Percentiles rank a stretch among this genome's conserved stretches.
Conservation (phyloP, 2,329 filamentous ascomycete genomes). For the Pseudocercospora fuligena region DNA sequence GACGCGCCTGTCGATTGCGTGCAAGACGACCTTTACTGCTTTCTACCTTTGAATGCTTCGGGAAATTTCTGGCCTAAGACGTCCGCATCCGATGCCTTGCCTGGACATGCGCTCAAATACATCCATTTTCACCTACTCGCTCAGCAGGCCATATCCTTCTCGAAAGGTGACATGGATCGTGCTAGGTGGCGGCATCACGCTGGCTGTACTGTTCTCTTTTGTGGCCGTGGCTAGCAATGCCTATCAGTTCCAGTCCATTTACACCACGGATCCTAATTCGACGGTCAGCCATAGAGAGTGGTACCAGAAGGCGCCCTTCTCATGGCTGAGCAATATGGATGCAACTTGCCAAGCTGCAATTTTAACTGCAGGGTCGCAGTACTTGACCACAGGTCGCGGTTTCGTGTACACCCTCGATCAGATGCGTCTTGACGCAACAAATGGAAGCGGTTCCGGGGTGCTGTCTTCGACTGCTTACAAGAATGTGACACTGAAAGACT, state of each 20-base stretch:
- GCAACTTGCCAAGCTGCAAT: slow-evolving; percentile 17
- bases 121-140: slow-evolving; percentile 14
- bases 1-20: too few relatives aligned
- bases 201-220: slow-evolving; percentile 18
- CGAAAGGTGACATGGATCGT: slow-evolving; percentile 10
- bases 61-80: too few relatives aligned
- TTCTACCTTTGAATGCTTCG: too few relatives aligned
- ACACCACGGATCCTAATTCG: slow-evolving; percentile 15
- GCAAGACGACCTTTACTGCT: too few relatives aligned
- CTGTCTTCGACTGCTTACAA: slow-evolving; percentile 15
- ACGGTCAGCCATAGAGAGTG: slow-evolving; percentile 16
- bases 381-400: slow-evolving; percentile 15
- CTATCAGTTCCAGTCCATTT: slow-evolving; percentile 14
- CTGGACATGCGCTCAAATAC: background rate
- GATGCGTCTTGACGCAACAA: background rate
- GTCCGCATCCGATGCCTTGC: background rate
- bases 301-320: slow-evolving; percentile 19
- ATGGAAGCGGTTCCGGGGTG: background rate
- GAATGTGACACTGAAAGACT: slow-evolving; percentile 10
- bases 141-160: slow-evolving; percentile 17
- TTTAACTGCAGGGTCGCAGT: slow-evolving; percentile 11
- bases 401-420: slow-evolving; percentile 17
- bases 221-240: slow-evolving; percentile 20
- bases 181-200: background rate
- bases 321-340: slow-evolving; percentile 16